phyloP scores from a whole-genome alignment of 2,329 filamentous ascomycete genomes.

The Fusarium floridanum region DNA sequence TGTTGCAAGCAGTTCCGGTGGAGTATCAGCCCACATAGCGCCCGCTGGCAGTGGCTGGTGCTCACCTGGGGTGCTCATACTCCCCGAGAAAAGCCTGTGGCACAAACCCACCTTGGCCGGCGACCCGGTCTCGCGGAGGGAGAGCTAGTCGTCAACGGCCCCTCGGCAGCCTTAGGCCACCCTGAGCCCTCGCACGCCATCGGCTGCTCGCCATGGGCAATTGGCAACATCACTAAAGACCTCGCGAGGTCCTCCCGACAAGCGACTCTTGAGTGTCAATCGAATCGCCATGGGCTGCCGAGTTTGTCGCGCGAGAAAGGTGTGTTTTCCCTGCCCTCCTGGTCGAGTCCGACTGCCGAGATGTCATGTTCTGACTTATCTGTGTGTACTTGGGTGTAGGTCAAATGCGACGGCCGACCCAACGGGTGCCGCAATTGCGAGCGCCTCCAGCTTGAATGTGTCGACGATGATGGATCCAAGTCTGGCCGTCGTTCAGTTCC shows the following conservation, averaged over 20 bases:
- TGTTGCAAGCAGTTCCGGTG: slow-evolving; percentile 33
- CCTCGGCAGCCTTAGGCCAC: slow-evolving; percentile 43
- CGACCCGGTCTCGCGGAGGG: slow-evolving; percentile 27
- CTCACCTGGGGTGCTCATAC: slow-evolving; percentile 12
- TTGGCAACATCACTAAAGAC: slow-evolving; percentile 37
- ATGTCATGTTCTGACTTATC: slow-evolving; percentile 20
- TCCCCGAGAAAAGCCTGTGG: slow-evolving; percentile 37
- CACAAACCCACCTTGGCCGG: slow-evolving; percentile 29
- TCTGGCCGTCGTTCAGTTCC: slow-evolving; percentile 44
- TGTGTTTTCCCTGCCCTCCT: slow-evolving; percentile 31
- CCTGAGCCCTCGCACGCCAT: slow-evolving; percentile 46
- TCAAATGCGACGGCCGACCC: slow-evolving; percentile 58
- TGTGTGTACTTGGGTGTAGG: slow-evolving; percentile 44
- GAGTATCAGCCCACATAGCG: slow-evolving; percentile 42
- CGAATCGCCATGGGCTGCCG: slow-evolving; percentile 54
- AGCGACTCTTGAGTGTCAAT: slow-evolving; percentile 30
- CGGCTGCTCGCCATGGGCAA: slow-evolving; percentile 47
- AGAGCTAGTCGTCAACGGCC: slow-evolving; percentile 32
- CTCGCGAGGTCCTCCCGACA: slow-evolving; percentile 30
- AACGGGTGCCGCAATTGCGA: slow-evolving; percentile 59
- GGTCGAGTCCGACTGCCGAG: slow-evolving; percentile 4
- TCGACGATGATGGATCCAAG: slow-evolving; percentile 52
- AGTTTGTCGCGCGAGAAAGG: slow-evolving; percentile 58
- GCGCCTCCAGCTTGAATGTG: slow-evolving; percentile 57
- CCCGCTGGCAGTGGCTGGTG: slow-evolving; percentile 27